phyloP scores from a whole-genome alignment of 2,329 filamentous ascomycete species.

The Fusarium paranaense region DNA sequence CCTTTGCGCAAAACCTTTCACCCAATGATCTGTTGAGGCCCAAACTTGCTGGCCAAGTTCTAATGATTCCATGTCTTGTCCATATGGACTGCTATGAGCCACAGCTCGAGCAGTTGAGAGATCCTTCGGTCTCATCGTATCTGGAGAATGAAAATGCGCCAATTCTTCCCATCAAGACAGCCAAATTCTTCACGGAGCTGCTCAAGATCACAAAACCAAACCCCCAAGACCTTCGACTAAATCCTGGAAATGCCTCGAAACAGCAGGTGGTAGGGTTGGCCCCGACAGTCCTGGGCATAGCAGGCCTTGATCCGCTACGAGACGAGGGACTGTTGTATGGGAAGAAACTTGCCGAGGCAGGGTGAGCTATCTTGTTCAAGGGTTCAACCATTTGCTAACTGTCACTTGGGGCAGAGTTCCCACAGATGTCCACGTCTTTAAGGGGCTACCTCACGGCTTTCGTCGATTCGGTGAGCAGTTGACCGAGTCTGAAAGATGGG shows the following conservation, averaged over 20 bases:
- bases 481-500: not conserved
- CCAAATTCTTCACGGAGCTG: not conserved
- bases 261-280: slow-evolving; percentile 55
- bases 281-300: slow-evolving; percentile 56
- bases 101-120: slow-evolving; percentile 50
- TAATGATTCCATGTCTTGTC: slow-evolving; percentile 61
- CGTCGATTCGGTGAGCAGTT: not conserved
- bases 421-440: not conserved
- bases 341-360: slow-evolving; percentile 55
- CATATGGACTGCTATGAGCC: slow-evolving; percentile 27
- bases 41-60: slow-evolving; percentile 60
- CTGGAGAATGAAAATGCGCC: slow-evolving; percentile 52
- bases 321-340: slow-evolving; percentile 61
- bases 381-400: not conserved
- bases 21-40: slow-evolving; percentile 24
- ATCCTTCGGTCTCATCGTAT: slow-evolving; percentile 55
- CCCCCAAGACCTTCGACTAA: not conserved
- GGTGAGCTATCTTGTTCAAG: slow-evolving; percentile 45
- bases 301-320: slow-evolving; percentile 58
- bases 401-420: not conserved
- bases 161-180: not conserved
- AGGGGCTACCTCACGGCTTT: not conserved
- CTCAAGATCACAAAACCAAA: not conserved
- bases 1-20: slow-evolving; percentile 51
- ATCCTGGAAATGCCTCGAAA: not conserved